These are phyloP conservation scores for Aspergillus oerlinghausenensis DNA, from an alignment of 2,329 filamentous ascomycete genomes.

Conservation along the genomic window DNA sequence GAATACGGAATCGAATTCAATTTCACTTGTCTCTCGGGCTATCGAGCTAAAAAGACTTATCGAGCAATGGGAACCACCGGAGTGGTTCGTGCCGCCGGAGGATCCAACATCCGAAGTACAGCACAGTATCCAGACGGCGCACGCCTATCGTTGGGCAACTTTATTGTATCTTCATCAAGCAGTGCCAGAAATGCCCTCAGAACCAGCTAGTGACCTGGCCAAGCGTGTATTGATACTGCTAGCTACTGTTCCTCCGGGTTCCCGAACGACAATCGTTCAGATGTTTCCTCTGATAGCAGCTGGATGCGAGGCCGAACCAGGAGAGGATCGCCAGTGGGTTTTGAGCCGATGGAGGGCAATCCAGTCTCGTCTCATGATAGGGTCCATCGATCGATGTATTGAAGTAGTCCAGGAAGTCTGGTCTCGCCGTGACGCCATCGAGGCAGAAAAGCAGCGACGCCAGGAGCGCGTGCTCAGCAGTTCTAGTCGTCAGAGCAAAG, in stretches of 20 bases:
- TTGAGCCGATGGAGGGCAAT: conserved; percentile 59
- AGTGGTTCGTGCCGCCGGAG: conserved; percentile 57
- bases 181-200: conserved; percentile 62
- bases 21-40: conserved; percentile 58
- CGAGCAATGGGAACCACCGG: conserved; percentile 58
- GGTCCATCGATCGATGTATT: conserved; percentile 62
- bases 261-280: conserved; percentile 62
- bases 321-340: conserved; percentile 62
- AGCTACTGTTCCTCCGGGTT: conserved; percentile 59
- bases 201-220: conserved; percentile 54
- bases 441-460: conserved; percentile 34
- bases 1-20: conserved; percentile 51
- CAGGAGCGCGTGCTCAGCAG: conserved; percentile 26
- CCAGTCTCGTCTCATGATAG: conserved; percentile 59
- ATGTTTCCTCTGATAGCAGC: conserved; percentile 66
- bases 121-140: conserved; percentile 62
- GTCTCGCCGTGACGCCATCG: conserved; percentile 55
- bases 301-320: conserved; percentile 57
- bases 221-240: conserved; percentile 59
- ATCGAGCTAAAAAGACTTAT: conserved; percentile 58
- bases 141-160: conserved; percentile 64
- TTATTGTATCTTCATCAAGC: conserved; percentile 64
- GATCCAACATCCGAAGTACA: conserved; percentile 59
- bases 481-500: conserved; percentile 11
- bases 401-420: conserved; percentile 65